Percentiles rank a stretch among this genome's conserved stretches.
Conservation (phyloP, 2,329 filamentous ascomycete species). For the Scortechinia acanthostroma region DNA sequence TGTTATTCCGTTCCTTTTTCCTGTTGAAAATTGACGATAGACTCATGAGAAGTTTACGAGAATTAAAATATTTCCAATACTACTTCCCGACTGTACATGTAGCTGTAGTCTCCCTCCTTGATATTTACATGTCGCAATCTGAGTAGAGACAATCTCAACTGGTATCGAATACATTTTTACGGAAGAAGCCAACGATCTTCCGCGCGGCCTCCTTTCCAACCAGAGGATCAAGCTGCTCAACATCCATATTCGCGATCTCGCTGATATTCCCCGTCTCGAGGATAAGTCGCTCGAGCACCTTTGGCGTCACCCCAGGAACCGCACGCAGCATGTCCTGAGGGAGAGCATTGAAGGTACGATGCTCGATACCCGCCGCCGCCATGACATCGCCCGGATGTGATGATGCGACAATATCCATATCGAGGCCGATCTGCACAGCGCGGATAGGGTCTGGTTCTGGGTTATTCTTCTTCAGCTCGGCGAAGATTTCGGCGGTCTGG, state of each 20-base stretch:
- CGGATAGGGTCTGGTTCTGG: slow-evolving; percentile 83
- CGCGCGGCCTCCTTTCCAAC: slow-evolving; percentile 73
- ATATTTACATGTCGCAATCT: no score
- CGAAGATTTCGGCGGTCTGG: slow-evolving; percentile 95
- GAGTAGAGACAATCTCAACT: no score
- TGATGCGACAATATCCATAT: slow-evolving; percentile 37
- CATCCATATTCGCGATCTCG: slow-evolving; percentile 81
- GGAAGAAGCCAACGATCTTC: slow-evolving; percentile 74
- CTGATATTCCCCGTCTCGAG: slow-evolving; percentile 68
- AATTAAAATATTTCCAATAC: background rate
- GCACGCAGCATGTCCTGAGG: slow-evolving; percentile 84
- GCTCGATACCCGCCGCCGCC: background rate
- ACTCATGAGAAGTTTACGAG: background rate
- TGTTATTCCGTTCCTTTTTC: background rate
- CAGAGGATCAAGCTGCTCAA: slow-evolving; percentile 63
- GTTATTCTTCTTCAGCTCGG: slow-evolving; percentile 82
- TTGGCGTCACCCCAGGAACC: slow-evolving; percentile 77
- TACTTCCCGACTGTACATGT: no score
- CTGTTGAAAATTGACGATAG: background rate
- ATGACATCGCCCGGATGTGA: background rate
- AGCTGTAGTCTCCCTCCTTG: no score
- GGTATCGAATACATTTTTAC: background rate
- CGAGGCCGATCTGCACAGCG: slow-evolving; percentile 76
- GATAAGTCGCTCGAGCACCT: slow-evolving; percentile 68
- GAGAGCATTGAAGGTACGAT: slow-evolving; percentile 72